Evolutionary conservation across 2,329 filamentous ascomycete genomes (phyloP).

Genomic region (Epichloe sp.): DNA sequence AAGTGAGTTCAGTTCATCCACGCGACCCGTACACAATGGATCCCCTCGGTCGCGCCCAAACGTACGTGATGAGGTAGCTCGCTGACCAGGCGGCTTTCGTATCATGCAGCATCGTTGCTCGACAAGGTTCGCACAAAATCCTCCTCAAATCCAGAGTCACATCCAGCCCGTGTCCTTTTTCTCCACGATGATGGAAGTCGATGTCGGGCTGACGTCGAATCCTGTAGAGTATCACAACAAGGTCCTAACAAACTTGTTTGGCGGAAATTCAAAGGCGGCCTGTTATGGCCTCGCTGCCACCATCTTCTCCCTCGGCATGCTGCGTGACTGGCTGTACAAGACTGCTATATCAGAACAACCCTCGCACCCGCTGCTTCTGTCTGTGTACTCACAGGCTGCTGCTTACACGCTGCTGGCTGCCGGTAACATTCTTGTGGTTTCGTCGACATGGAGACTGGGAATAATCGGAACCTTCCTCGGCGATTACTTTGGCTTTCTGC

Average conservation of each 20-base stretch:
- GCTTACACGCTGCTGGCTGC: conserved; percentile 58
- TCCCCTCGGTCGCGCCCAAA: too few species aligned
- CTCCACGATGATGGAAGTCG: conserved; percentile 4
- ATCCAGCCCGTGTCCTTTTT: conserved; percentile 7
- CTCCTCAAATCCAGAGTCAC: neutral
- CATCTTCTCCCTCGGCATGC: conserved; percentile 84
- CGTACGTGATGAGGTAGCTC: neutral
- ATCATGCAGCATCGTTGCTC: conserved; percentile 57
- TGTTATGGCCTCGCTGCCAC: conserved; percentile 81
- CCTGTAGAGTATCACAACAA: conserved; percentile 77
- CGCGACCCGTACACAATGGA: neutral
- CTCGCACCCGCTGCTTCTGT: conserved; percentile 57
- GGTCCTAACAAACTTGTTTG: conserved; percentile 74
- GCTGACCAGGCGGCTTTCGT: conserved; percentile 1
- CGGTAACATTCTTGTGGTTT: conserved; percentile 77
- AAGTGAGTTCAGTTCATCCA: conserved; percentile 53
- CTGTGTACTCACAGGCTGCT: conserved; percentile 42
- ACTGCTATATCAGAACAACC: conserved; percentile 65
- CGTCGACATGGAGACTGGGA: conserved; percentile 82
- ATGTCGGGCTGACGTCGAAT: conserved; percentile 9
- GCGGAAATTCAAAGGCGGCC: conserved; percentile 61
- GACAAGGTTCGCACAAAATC: conserved; percentile 45
- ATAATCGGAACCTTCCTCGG: conserved; percentile 93
- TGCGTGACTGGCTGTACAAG: conserved; percentile 83
- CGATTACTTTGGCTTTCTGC: conserved; percentile 97